These are phyloP conservation scores for Purshia tridentata DNA, from an alignment of 306 rosid genomes.

Conservation along the genomic window DNA sequence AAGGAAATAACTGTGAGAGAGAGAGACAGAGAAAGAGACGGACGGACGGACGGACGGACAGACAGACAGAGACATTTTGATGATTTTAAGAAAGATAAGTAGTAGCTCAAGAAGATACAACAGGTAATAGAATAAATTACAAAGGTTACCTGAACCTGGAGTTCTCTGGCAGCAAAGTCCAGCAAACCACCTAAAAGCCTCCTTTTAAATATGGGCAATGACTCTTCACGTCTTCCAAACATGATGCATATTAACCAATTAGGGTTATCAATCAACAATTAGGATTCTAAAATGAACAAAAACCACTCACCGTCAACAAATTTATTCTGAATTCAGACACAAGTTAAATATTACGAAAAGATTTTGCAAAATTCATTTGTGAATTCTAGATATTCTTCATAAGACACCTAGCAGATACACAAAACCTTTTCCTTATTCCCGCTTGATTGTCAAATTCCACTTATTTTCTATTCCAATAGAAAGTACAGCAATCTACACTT, in stretches of 20 bases:
- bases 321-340: no score
- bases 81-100: not conserved
- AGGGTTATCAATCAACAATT: constrained; percentile 19
- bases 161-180: constrained; percentile 85
- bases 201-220: constrained; percentile 88
- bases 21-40: not conserved
- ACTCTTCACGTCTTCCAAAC: constrained; percentile 87
- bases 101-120: constrained; percentile 1
- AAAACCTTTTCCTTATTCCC: constrained; percentile 10
- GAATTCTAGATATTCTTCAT: no score
- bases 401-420: not conserved
- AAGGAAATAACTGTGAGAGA: not conserved
- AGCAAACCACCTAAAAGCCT: constrained; percentile 83
- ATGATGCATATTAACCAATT: constrained; percentile 33
- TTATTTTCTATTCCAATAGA: not conserved
- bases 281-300: constrained; percentile 3
- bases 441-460: not conserved
- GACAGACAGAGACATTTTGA: no score
- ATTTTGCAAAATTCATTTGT: no score
- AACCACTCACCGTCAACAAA: constrained; percentile 14
- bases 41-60: not conserved
- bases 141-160: constrained; percentile 78
- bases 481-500: not conserved
- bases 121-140: constrained; percentile 10
- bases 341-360: no score